Base-by-base conservation (phyloP, 768 basidiomycete genomes). In the Mycena metata region DNA sequence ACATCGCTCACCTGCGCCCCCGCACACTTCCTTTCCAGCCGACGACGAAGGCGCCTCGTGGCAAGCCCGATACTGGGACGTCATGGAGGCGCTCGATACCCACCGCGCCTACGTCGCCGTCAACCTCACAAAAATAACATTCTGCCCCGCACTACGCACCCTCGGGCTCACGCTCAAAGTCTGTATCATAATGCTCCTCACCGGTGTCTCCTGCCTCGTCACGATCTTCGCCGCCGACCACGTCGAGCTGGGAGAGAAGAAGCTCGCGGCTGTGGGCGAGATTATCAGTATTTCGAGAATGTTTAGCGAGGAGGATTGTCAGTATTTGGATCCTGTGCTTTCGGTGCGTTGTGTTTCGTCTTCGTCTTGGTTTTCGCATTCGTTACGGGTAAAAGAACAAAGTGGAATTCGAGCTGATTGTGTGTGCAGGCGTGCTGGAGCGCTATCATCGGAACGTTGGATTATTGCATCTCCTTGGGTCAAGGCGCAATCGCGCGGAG, bases 141-240 rank as follows among this genome's bases (percentile, higher is more conserved):
- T 70, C 49, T 63, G 64, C 49, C 54, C 69, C 0, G 35, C 4
- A 6, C 26, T 58, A 11, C 46, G 24, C 39, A 33, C 19, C 16
- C 9, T 66, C 30, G 54, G 19, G 19, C 59, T 66, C 12, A 55
- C 16, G 11, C 46, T 70, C 24, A 63, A 66, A 55, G 42, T 66
- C 23, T 55, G 49, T 45, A 0, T 41, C 2, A 26, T 70, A 6
- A 19, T 70, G 49, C 43, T 35, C n/a, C 54, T 62, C 12, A 70
- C 65, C 10, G 65, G 55, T 1, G 9, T 51, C 33, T n/a, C 60
- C 2, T 33, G 9, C 17, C 64, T 70, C 11, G 49, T 83, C 79
- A 80, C 84, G 41, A 80, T 82, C 39, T 72, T 56, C 70, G 69
- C 59, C 9, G 12, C 13, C 45, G 46, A 58, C 24, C 43, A 62